A percentile compares a stretch with the other conserved stretches of the same genome.
Evolutionary conservation across 169 alveolate species (phyloP).

Genomic region (Neospora caninum): DNA sequence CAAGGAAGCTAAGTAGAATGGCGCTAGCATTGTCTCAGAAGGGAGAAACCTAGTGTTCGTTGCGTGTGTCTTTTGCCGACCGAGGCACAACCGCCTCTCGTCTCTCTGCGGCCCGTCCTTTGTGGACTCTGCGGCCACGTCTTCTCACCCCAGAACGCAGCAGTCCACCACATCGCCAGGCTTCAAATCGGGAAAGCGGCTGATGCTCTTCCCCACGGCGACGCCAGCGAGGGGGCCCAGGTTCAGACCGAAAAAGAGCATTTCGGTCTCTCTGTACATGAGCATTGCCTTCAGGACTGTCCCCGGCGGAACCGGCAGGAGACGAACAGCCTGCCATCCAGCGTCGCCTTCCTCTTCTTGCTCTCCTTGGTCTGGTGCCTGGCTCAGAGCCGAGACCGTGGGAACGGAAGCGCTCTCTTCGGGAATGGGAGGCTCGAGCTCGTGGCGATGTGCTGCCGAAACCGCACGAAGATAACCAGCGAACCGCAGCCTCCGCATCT

Average conservation of each 20-base stretch:
- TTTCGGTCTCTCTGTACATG: neutral
- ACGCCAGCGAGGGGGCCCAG: neutral
- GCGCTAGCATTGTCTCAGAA: no score
- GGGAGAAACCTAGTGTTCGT: neutral
- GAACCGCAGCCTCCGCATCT: no score
- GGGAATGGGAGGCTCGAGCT: neutral
- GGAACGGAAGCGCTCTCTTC: neutral
- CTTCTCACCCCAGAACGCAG: constrained; percentile 14
- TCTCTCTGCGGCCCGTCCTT: neutral
- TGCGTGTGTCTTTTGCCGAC: neutral
- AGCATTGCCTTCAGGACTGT: neutral
- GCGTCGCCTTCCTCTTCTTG: neutral
- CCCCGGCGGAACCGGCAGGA: neutral
- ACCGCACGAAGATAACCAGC: no score
- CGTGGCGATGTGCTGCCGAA: no score
- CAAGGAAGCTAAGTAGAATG: no score
- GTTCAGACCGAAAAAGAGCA: neutral
- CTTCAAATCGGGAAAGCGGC: neutral
- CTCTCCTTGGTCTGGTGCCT: neutral
- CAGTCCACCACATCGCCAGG: neutral
- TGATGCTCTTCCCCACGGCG: neutral
- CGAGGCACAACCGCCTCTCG: neutral
- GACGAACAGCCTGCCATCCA: neutral
- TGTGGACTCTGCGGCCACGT: neutral
- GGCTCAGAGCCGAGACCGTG: neutral